Evolutionary conservation across 495 filamentous ascomycete species (phyloP).

Genomic region (Talaromyces liani): DNA sequence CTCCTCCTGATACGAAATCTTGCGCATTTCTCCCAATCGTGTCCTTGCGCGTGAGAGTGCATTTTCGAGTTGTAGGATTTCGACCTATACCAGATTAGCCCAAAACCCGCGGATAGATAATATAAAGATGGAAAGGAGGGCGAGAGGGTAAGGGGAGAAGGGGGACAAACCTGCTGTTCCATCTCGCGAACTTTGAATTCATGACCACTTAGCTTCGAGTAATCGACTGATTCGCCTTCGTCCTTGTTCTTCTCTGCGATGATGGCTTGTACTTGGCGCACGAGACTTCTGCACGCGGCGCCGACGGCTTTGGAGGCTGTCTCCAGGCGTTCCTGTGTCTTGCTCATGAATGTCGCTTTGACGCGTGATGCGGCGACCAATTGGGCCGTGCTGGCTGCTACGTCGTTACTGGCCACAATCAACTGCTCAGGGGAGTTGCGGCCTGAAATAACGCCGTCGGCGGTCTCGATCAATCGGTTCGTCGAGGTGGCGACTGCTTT

Average conservation of each 20-base stretch:
- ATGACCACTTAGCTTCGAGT: conserved; percentile 75
- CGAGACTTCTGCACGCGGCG: conserved; percentile 74
- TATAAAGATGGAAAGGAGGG: neutral
- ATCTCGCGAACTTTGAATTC: conserved; percentile 99
- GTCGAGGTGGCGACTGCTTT: conserved; percentile 91
- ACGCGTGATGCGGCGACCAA: conserved; percentile 92
- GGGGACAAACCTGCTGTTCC: conserved; percentile 87
- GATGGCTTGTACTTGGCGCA: conserved; percentile 89
- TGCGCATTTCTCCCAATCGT: conserved; percentile 93
- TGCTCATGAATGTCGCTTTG: conserved; percentile 96
- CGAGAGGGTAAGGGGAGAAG: conserved; percentile 9
- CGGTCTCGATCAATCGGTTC: conserved; percentile 94
- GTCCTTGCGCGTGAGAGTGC: conserved; percentile 69
- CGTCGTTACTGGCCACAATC: conserved; percentile 95
- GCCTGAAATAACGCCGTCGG: conserved; percentile 86
- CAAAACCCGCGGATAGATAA: neutral
- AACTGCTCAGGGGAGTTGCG: conserved; percentile 93
- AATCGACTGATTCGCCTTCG: conserved; percentile 73
- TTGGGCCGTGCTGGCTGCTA: conserved; percentile 91
- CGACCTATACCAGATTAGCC: conserved; percentile 54
- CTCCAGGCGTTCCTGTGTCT: conserved; percentile 88
- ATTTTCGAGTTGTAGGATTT: conserved; percentile 95
- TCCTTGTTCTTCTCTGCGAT: conserved; percentile 78
- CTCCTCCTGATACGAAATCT: conserved; percentile 93
- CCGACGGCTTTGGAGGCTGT: conserved; percentile 89